Base-by-base conservation (phyloP, 768 basidiomycete genomes). In the Saitozyma sp. region DNA sequence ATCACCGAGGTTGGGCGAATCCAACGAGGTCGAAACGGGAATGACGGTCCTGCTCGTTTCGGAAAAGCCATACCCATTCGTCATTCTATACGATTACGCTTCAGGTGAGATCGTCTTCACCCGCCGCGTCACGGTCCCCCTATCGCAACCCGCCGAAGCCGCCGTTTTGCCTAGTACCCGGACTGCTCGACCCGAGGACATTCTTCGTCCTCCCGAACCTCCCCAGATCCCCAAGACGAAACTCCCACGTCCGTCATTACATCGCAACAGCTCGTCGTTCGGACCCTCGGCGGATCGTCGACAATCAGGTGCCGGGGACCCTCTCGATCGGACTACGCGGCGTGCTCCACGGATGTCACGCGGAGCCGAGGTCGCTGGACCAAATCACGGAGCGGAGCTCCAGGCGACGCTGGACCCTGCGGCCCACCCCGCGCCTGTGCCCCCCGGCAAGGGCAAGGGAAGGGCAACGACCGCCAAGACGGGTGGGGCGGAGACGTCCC, bases 61-160 rank as follows among this genome's bases (percentile, higher is more conserved):
- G 8, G 61, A 54, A 0, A 42, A 63, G 19, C 67, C 62, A 0
- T 65, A 74, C 54, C 63, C 70, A 6, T 59, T 76, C 43, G 57
- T 70, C 40, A 42, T 75, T 5, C 56, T 61, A 2, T 59, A 68
- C 40, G 67, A 74, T 54, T 42, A 55, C 9, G 53, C 58, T 16
- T 52, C 61, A 10, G 49, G 53, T 8, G 68, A 74, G 37, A 56
- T 79, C 46, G 62, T 77, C 42, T 70, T 79, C 53, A 73, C 66
- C 50, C 69, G 71, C 8, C 60, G 69, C 57, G 60, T 65, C 0
- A 10, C 6, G 8, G 42, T 67, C 1, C 69, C 63, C 43, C 40
- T 48, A 61, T n/a, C 62, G 2, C 17, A 52, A 53, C 13, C 57
- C 63, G 2, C 57, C 52, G 0, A 60, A 60, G 42, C 56, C 62